phyloP scores from a whole-genome alignment of 106 monocot genomes.

The Apostasia shenzhenica region DNA sequence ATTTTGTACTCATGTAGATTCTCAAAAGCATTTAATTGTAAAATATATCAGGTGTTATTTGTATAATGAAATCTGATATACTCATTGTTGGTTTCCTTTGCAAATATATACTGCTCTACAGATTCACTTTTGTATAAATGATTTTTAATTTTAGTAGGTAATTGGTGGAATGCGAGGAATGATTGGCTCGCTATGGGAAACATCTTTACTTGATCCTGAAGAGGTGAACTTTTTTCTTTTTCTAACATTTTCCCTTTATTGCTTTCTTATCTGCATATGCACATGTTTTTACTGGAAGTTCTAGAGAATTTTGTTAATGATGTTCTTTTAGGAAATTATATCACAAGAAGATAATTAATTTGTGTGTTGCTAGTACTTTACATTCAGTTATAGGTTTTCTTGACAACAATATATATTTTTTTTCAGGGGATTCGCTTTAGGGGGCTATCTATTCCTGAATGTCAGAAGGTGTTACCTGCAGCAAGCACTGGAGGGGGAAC shows the following conservation, averaged over 20 bases:
- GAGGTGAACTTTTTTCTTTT: slow-evolving; percentile 46
- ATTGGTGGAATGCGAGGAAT: slow-evolving; percentile 99
- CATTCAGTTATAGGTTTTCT: not conserved
- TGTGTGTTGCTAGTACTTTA: too few relatives aligned
- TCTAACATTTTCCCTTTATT: not conserved
- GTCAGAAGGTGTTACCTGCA: slow-evolving; percentile 84
- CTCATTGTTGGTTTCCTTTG: too few relatives aligned
- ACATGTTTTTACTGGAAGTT: not conserved
- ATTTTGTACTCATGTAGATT: too few relatives aligned
- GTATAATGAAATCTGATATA: too few relatives aligned
- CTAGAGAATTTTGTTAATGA: not conserved
- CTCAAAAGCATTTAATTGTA: too few relatives aligned
- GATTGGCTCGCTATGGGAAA: slow-evolving; percentile 91
- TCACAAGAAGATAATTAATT: not conserved
- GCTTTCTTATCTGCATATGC: not conserved
- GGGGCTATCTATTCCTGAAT: slow-evolving; percentile 96
- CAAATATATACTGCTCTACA: not conserved
- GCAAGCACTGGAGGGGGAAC: slow-evolving; percentile 67
- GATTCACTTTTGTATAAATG: not conserved
- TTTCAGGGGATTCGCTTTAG: slow-evolving; percentile 95
- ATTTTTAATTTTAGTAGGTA: slow-evolving; percentile 39
- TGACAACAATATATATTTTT: not conserved
- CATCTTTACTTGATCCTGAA: slow-evolving; percentile 92
- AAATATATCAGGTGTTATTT: too few relatives aligned
- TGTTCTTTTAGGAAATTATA: not conserved